These are phyloP conservation scores for Podaxis pistillaris DNA, from an alignment of 768 basidiomycete genomes.

Conservation along the genomic window DNA sequence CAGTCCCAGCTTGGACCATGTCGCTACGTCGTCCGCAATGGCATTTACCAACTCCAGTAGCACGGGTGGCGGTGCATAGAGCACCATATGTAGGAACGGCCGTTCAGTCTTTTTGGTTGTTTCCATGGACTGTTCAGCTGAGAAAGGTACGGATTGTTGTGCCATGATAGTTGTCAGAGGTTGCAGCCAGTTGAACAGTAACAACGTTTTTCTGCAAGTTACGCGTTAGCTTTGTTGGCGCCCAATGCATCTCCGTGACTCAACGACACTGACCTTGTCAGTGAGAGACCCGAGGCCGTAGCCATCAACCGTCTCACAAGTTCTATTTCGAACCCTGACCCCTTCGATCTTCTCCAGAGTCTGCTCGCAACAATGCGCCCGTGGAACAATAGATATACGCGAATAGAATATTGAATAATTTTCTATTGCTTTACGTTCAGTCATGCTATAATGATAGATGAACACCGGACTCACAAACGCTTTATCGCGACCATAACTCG, in stretches of 20 bases:
- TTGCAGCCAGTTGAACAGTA: constrained; percentile 83
- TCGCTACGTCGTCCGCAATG: constrained; percentile 75
- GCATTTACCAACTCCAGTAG: constrained; percentile 76
- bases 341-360: constrained; percentile 44
- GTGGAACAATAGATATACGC: constrained; percentile 73
- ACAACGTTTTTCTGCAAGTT: constrained; percentile 63
- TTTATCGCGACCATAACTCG: constrained; percentile 82
- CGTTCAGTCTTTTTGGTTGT: constrained; percentile 39
- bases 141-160: constrained; percentile 66
- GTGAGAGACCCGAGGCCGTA: constrained; percentile 67
- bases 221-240: constrained; percentile 7
- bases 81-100: constrained; percentile 70
- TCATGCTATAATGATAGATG: neutral
- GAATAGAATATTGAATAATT: constrained; percentile 83
- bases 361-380: constrained; percentile 43
- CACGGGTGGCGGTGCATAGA: constrained; percentile 81
- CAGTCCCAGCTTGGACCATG: constrained; percentile 70
- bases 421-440: constrained; percentile 47
- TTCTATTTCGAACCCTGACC: constrained; percentile 53
- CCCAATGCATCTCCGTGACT: neutral
- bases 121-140: constrained; percentile 40
- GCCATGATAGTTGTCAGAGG: constrained; percentile 71
- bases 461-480: constrained; percentile 61
- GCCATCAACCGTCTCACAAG: constrained; percentile 59
- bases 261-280: constrained; percentile 54